A percentile compares a stretch with the other conserved stretches of the same genome.
phyloP scores from a whole-genome alignment of 768 basidiomycete species.

The Pisolithus microcarpus region DNA sequence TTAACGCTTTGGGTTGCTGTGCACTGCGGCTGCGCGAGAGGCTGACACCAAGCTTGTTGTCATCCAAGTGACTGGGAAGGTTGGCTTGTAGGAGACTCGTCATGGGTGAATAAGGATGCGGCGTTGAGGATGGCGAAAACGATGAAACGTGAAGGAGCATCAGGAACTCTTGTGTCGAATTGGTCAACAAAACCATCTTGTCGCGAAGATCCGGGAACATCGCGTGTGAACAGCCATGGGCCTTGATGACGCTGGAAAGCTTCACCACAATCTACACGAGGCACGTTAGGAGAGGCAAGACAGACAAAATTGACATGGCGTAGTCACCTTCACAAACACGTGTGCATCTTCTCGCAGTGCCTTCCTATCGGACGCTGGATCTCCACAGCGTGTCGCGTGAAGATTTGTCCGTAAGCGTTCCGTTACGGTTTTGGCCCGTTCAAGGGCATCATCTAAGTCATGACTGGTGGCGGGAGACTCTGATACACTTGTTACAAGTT shows the following conservation, averaged over 20 bases:
- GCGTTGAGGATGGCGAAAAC: slow-evolving; percentile 52
- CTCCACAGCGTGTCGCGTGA: slow-evolving; percentile 48
- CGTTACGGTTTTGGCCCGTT: slow-evolving; percentile 59
- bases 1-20: slow-evolving; percentile 38
- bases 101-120: slow-evolving; percentile 57
- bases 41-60: slow-evolving; percentile 44
- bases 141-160: slow-evolving; percentile 83
- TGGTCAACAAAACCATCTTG: slow-evolving; percentile 70
- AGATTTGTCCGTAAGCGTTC: slow-evolving; percentile 54
- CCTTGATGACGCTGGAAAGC: slow-evolving; percentile 67
- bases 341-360: slow-evolving; percentile 72
- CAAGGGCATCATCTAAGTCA: slow-evolving; percentile 48
- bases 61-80: slow-evolving; percentile 28
- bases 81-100: slow-evolving; percentile 22
- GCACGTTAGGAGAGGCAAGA: background rate
- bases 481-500: slow-evolving; percentile 56
- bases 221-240: slow-evolving; percentile 47
- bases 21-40: slow-evolving; percentile 56
- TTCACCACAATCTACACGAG: slow-evolving; percentile 60
- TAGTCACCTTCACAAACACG: slow-evolving; percentile 68
- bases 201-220: slow-evolving; percentile 55
- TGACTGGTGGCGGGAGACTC: slow-evolving; percentile 35
- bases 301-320: background rate
- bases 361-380: slow-evolving; percentile 48
- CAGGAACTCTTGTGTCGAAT: slow-evolving; percentile 81